phyloP scores from a whole-genome alignment of 768 basidiomycete genomes.

The Boletus coccyginus region DNA sequence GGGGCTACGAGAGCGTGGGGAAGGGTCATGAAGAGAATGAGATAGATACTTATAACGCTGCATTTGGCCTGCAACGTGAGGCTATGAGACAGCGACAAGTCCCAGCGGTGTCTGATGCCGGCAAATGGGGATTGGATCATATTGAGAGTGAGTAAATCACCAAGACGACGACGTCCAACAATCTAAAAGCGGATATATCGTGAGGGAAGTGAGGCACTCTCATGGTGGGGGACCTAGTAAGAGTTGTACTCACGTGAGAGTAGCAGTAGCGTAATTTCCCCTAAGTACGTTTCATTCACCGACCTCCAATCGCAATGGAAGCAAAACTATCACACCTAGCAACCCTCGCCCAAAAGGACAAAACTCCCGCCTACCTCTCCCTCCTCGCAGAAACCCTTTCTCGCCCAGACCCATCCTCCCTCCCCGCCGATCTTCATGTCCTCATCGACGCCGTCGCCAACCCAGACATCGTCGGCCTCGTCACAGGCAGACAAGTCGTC shows the following conservation, averaged over 20 bases:
- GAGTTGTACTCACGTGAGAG: too few species aligned
- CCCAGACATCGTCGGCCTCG: constrained; percentile 77
- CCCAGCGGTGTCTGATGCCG: constrained; percentile 7
- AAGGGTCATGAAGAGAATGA: neutral
- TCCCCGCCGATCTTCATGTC: constrained; percentile 56
- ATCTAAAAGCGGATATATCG: neutral
- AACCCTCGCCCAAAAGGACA: constrained; percentile 78
- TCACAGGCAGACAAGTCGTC: constrained; percentile 85
- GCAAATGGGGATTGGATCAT: neutral
- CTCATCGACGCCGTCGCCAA: constrained; percentile 82
- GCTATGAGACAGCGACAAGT: constrained; percentile 13
- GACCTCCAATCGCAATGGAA: constrained; percentile 48
- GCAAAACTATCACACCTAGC: constrained; percentile 60
- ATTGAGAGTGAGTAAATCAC: constrained; percentile 20
- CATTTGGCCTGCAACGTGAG: constrained; percentile 5
- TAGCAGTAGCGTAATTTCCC: neutral
- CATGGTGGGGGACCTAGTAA: too few species aligned
- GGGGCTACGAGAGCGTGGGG: too few species aligned
- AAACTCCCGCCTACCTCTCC: constrained; percentile 68
- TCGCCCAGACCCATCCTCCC: constrained; percentile 35
- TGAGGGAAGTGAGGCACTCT: constrained; percentile 7
- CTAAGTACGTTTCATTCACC: neutral
- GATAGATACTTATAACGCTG: constrained; percentile 7
- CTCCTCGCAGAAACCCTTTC: constrained; percentile 68
- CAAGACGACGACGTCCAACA: constrained; percentile 24